These are phyloP conservation scores for Nannizzia gypsea DNA, from an alignment of 2,329 filamentous ascomycete genomes.

Conservation along the genomic window DNA sequence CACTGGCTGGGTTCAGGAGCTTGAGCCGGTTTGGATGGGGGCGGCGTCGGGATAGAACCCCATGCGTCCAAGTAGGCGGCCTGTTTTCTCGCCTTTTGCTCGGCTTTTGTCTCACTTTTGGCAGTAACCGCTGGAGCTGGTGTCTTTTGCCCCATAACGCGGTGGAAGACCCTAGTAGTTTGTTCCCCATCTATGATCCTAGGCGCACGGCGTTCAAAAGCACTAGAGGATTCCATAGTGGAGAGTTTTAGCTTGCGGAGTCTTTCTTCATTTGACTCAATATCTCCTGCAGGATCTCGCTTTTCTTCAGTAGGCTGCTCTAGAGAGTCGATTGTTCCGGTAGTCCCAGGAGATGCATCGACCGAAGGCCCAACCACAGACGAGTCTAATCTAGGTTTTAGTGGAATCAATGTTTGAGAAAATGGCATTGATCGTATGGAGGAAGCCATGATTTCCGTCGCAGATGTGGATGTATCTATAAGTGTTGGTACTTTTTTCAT, in stretches of 20 bases:
- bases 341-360: neutral
- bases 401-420: neutral
- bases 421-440: neutral
- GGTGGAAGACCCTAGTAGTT: constrained; percentile 18
- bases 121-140: constrained; percentile 8
- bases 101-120: constrained; percentile 15
- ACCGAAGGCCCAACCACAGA: neutral
- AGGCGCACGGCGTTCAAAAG: neutral
- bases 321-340: too few species aligned
- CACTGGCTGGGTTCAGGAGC: constrained; percentile 8
- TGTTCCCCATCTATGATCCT: constrained; percentile 14
- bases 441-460: neutral
- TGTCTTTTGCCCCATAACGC: constrained; percentile 24
- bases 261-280: neutral
- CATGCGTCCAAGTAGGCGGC: constrained; percentile 23
- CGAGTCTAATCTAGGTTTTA: neutral
- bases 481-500: neutral
- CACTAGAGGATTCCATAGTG: neutral
- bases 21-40: neutral
- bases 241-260: neutral
- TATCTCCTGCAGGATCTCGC: neutral
- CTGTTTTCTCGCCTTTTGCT: constrained; percentile 18
- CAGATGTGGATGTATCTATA: neutral
- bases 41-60: constrained; percentile 12
- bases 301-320: neutral